These are phyloP conservation scores for Botryotinia narcissicola DNA, from an alignment of 2,329 filamentous ascomycete genomes.

Conservation along the genomic window DNA sequence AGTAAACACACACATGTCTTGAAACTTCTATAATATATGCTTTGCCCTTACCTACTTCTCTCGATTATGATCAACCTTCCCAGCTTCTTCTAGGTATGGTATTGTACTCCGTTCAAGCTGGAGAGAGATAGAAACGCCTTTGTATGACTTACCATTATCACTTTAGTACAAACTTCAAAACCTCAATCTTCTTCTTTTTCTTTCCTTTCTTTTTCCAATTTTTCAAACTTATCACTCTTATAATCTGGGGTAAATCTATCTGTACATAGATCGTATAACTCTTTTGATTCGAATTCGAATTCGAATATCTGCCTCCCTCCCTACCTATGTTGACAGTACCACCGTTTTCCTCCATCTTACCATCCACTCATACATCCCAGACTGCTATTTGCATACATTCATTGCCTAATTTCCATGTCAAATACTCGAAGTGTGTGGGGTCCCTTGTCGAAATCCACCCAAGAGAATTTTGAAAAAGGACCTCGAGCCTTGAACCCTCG, in stretches of 20 bases:
- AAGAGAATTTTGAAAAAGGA: slow-evolving; percentile 11
- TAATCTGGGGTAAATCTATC: background rate
- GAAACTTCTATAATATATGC: background rate
- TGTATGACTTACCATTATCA: background rate
- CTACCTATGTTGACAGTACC: background rate
- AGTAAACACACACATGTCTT: background rate
- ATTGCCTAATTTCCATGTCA: slow-evolving; percentile 14
- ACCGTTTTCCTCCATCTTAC: background rate
- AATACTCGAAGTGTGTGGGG: slow-evolving; percentile 21
- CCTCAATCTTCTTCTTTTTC: background rate
- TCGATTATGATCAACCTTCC: background rate
- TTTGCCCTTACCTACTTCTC: background rate
- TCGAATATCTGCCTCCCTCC: background rate
- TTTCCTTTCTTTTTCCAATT: background rate
- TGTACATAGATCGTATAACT: background rate
- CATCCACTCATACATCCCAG: background rate
- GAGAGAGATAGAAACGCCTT: background rate
- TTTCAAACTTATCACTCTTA: background rate
- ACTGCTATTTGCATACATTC: background rate
- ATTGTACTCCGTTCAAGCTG: background rate
- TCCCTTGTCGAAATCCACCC: slow-evolving; percentile 19
- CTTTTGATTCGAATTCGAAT: background rate
- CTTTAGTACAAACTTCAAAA: background rate
- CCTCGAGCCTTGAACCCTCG: slow-evolving; percentile 19
- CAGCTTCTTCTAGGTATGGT: background rate